These are phyloP conservation scores for Gardenia jasminoides DNA, from an alignment of 257 asterid genomes.

Conservation along the genomic window DNA sequence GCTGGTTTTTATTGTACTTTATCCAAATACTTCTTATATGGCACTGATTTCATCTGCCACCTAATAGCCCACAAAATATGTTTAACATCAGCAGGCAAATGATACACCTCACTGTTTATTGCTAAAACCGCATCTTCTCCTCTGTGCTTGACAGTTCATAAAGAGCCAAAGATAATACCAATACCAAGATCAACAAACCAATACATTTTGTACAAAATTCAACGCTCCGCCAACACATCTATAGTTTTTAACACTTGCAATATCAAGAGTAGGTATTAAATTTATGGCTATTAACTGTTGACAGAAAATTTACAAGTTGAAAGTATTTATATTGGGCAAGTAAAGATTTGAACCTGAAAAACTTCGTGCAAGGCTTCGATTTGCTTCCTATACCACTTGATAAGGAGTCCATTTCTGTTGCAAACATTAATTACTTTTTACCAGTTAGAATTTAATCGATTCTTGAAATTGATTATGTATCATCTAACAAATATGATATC, in stretches of 20 bases:
- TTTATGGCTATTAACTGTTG: neutral
- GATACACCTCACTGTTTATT: neutral
- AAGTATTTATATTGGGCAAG: slow-evolving; percentile 39
- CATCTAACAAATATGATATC: slow-evolving; percentile 12
- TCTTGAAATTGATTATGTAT: slow-evolving; percentile 29
- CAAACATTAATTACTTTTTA: slow-evolving; percentile 75
- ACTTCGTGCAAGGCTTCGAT: slow-evolving; percentile 99
- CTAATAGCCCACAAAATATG: neutral
- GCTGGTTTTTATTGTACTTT: neutral
- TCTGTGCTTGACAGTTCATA: neutral
- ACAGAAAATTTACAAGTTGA: slow-evolving; percentile 12
- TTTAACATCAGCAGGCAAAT: neutral
- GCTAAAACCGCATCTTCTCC: neutral
- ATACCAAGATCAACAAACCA: neutral
- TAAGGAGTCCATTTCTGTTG: slow-evolving; percentile 88
- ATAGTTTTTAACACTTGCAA: neutral
- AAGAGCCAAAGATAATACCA: neutral
- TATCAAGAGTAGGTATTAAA: slow-evolving; percentile 1
- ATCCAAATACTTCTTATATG: slow-evolving; percentile 12
- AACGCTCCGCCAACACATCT: neutral
- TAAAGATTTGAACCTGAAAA: slow-evolving; percentile 94
- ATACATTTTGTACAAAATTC: neutral
- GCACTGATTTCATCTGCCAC: slow-evolving; percentile 23
- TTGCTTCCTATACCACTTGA: slow-evolving; percentile 99
- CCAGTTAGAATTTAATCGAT: slow-evolving; percentile 49